Conservation (phyloP, 495 filamentous ascomycete genomes). For the Terfezia claveryi region DNA sequence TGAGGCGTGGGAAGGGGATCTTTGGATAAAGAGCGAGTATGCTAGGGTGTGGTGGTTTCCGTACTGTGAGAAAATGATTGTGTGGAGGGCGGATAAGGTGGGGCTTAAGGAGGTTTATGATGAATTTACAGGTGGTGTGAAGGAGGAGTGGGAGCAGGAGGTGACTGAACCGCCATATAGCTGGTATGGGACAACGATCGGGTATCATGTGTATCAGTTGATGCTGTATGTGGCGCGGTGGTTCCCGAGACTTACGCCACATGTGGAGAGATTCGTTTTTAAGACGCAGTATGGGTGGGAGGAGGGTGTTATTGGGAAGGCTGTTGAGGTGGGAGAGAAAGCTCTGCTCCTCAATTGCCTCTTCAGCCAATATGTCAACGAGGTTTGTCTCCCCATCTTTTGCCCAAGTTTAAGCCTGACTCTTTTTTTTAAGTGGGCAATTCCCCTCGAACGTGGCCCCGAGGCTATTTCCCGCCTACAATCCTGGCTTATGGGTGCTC, state of each 20-base stretch:
- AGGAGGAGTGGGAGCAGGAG: too few species aligned
- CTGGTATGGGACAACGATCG: slow-evolving; percentile 62
- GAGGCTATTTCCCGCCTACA: slow-evolving; percentile 66
- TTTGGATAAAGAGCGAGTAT: slow-evolving; percentile 76
- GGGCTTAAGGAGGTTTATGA: neutral
- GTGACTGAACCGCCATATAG: slow-evolving; percentile 27
- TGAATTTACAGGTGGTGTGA: neutral
- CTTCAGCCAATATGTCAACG: slow-evolving; percentile 90
- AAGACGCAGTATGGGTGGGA: slow-evolving; percentile 84
- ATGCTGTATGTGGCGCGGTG: slow-evolving; percentile 58
- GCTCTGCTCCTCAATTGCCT: slow-evolving; percentile 90
- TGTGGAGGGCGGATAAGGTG: slow-evolving; percentile 61
- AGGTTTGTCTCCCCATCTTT: slow-evolving; percentile 20
- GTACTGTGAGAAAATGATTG: slow-evolving; percentile 61
- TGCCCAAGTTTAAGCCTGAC: neutral
- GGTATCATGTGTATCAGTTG: slow-evolving; percentile 75
- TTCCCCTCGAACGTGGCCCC: slow-evolving; percentile 71
- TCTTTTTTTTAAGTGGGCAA: slow-evolving; percentile 39
- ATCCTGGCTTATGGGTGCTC: slow-evolving; percentile 58
- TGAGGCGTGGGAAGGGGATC: slow-evolving; percentile 41
- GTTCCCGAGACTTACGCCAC: slow-evolving; percentile 57
- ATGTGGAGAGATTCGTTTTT: slow-evolving; percentile 84
- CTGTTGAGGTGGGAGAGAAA: slow-evolving; percentile 53
- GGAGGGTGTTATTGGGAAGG: slow-evolving; percentile 40
- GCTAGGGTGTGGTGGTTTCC: slow-evolving; percentile 95